phyloP scores from a whole-genome alignment of 2,329 filamentous ascomycete genomes.

The Zarea fungicola region DNA sequence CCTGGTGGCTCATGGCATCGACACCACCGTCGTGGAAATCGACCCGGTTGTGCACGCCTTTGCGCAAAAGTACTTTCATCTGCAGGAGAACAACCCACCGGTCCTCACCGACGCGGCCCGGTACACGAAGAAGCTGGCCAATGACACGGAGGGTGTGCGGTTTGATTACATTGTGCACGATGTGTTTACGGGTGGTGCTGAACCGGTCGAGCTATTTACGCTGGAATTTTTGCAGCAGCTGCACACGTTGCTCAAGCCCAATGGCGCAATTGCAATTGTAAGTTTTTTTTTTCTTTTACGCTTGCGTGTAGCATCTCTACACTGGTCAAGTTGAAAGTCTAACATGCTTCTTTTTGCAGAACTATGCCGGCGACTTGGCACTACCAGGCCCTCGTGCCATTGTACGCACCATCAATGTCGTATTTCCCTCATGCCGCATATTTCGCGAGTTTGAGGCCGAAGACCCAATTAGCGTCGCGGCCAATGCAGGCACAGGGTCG shows the following conservation, averaged over 20 bases:
- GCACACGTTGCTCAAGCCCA: conserved; percentile 62
- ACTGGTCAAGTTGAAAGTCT: no score
- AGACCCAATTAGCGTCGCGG: conserved; percentile 33
- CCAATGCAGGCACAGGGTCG: conserved; percentile 16
- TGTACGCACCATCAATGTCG: conserved; percentile 71
- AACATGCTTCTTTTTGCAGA: conserved; percentile 45
- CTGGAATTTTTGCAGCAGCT: conserved; percentile 73
- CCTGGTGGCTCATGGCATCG: conserved; percentile 78
- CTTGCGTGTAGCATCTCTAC: no score
- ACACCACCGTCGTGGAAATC: conserved; percentile 92
- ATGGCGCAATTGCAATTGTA: conserved; percentile 85
- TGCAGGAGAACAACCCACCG: conserved; percentile 72
- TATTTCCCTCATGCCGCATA: conserved; percentile 86
- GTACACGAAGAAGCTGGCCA: conserved; percentile 51
- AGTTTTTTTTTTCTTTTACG: conserved; percentile 30
- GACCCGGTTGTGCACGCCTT: conserved; percentile 85
- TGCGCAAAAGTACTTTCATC: conserved; percentile 74
- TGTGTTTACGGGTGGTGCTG: conserved; percentile 93
- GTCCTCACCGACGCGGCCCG: conserved; percentile 75
- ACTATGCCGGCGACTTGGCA: conserved; percentile 86
- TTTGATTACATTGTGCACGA: conserved; percentile 97
- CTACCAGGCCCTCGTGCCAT: conserved; percentile 72
- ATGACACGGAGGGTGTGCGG: conserved; percentile 34
- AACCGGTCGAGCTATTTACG: conserved; percentile 85
- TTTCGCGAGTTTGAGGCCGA: conserved; percentile 69